Percentiles rank a stretch among this genome's conserved stretches.
Evolutionary conservation across 2,329 filamentous ascomycete species (phyloP).

Genomic region (Talaromyces sp.): DNA sequence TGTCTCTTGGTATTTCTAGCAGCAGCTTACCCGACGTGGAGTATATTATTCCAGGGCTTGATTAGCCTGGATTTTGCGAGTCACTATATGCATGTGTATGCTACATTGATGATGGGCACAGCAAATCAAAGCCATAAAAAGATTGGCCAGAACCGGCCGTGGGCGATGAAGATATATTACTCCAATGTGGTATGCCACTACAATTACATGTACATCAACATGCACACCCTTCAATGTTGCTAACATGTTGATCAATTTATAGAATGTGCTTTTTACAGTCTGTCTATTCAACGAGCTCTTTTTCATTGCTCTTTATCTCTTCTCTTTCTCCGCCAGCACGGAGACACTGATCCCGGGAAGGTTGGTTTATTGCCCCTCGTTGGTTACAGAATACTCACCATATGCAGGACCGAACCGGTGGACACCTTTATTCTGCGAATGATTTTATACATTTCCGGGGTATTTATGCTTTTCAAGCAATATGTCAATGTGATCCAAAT

Average conservation of each 20-base stretch:
- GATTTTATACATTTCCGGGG: constrained; percentile 59
- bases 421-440: constrained; percentile 45
- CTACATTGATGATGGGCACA: constrained; percentile 82
- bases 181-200: constrained; percentile 73
- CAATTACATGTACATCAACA: too few species aligned
- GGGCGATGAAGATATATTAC: constrained; percentile 90
- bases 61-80: constrained; percentile 91
- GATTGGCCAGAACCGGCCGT: constrained; percentile 80
- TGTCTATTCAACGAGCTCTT: constrained; percentile 91
- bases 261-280: constrained; percentile 86
- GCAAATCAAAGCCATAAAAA: constrained; percentile 86
- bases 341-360: too few species aligned
- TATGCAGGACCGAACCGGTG: too few species aligned
- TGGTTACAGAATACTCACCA: not conserved
- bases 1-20: constrained; percentile 92
- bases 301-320: constrained; percentile 95
- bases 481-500: constrained; percentile 91
- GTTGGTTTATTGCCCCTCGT: too few species aligned
- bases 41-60: constrained; percentile 86
- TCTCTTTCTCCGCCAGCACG: constrained; percentile 88
- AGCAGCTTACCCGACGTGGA: constrained; percentile 88
- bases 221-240: not conserved
- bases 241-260: constrained; percentile 47
- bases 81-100: constrained; percentile 99
- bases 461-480: constrained; percentile 72